Percentiles rank a stretch among this genome's conserved stretches.
phyloP scores from a whole-genome alignment of 2,329 filamentous ascomycete genomes.

The Shiraia sp. region DNA sequence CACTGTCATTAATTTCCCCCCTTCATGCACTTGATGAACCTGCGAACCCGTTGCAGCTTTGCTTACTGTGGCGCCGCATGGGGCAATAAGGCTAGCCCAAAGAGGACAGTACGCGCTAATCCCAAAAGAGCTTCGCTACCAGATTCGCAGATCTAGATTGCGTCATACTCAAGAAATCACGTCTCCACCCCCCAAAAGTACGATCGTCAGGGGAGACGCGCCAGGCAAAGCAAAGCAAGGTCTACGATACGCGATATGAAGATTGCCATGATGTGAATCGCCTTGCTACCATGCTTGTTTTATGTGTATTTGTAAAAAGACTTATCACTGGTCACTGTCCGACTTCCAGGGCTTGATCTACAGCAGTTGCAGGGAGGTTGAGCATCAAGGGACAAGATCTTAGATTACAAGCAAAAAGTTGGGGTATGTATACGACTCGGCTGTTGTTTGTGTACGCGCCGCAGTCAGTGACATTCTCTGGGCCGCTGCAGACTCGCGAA shows the following conservation, averaged over 20 bases:
- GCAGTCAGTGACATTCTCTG: not conserved
- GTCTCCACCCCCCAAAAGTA: conserved; percentile 15
- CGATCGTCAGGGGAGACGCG: conserved; percentile 24
- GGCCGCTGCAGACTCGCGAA: too few relatives aligned
- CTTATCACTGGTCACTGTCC: not conserved
- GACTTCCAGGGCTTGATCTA: not conserved
- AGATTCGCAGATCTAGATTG: too few relatives aligned
- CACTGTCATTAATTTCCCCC: too few relatives aligned
- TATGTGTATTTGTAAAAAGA: not conserved
- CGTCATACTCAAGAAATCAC: not conserved
- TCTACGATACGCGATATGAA: conserved; percentile 8
- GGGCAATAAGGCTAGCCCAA: too few relatives aligned
- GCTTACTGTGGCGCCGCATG: too few relatives aligned
- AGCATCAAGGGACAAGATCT: too few relatives aligned
- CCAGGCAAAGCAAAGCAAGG: conserved; percentile 1
- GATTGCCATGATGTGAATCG: conserved; percentile 9
- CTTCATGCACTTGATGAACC: too few relatives aligned
- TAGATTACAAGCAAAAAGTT: too few relatives aligned
- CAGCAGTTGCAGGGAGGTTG: not conserved
- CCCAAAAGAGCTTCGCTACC: too few relatives aligned
- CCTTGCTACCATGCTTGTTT: conserved; percentile 1
- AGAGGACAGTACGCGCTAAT: too few relatives aligned
- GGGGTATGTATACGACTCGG: not conserved
- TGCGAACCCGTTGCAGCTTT: too few relatives aligned
- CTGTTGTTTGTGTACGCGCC: not conserved